Conservation (phyloP, 805 yeast species). For the Yamadazyma kitorensis region DNA sequence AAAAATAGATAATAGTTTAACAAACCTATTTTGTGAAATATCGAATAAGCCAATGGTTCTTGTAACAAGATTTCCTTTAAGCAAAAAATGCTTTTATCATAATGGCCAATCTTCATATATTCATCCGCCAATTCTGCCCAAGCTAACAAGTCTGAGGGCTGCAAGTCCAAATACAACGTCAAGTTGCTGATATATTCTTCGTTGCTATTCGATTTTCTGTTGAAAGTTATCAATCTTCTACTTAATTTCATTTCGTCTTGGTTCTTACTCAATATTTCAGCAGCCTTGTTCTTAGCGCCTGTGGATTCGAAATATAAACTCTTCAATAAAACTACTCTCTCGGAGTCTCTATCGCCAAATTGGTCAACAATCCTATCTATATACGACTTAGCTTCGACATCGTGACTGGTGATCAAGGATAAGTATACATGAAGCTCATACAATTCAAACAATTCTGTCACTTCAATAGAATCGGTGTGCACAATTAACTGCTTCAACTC, state of each 20-base stretch:
- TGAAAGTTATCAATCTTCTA: conserved; percentile 35
- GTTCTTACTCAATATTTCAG: conserved; percentile 23
- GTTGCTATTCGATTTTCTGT: conserved; percentile 17
- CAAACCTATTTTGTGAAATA: conserved; percentile 60
- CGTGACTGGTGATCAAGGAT: conserved; percentile 57
- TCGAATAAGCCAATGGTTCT: conserved; percentile 67
- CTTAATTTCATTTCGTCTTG: conserved; percentile 37
- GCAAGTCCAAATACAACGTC: conserved; percentile 51
- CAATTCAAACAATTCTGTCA: conserved; percentile 52
- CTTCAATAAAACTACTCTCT: conserved; percentile 53
- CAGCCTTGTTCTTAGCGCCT: conserved; percentile 32
- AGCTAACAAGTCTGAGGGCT: conserved; percentile 71
- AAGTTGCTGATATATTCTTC: conserved; percentile 55
- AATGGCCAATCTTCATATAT: conserved; percentile 61
- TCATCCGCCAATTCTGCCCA: conserved; percentile 76
- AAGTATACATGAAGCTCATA: conserved; percentile 73
- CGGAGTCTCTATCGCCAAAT: conserved; percentile 49
- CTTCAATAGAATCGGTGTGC: conserved; percentile 30
- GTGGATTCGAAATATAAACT: conserved; percentile 58
- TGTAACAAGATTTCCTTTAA: conserved; percentile 67
- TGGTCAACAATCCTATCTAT: conserved; percentile 66
- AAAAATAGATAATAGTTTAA: conserved; percentile 30
- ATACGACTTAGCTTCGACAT: conserved; percentile 65
- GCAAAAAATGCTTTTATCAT: conserved; percentile 63
- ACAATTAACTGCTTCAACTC: conserved; percentile 36